Evolutionary conservation across 2,329 filamentous ascomycete genomes (phyloP), one percentile per base, ranked within the genome.

Genomic region (Grosmannia serpens): DNA sequence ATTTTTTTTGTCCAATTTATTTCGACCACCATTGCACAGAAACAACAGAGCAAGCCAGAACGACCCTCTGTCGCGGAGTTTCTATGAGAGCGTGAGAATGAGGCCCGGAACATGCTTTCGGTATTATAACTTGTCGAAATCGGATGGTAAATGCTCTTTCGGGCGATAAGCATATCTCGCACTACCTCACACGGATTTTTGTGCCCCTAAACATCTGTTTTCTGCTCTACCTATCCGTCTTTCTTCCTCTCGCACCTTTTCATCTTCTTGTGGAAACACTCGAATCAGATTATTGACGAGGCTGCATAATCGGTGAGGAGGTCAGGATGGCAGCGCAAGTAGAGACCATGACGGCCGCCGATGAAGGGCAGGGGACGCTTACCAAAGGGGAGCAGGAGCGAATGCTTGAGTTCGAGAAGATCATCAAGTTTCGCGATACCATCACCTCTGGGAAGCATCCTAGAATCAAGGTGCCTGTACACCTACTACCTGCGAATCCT

Each of bases 381-480:
- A 69, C 74, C 58, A 69, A 77, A 62, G 75, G 78, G 61, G 78
- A 82, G 64, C 69, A 77, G 60, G 75, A 79, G 67, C 82, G 86
- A 67, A 73, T 86, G 55, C 72, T 77, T 66, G 83, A 91, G 72
- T 94, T 90, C 75, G 82, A 87, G 68, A 89, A 86, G 74, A 88
- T 97, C 67, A 71, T 95, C 68, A 82, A 79, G 65, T 85, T 97
- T 71, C 86, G 85, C 72, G 88, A 96, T 75, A 79, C 85, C 65
- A 81, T 97, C 65, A 77, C 94, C 69, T 83, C 88, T 70, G 91
- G 91, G 68, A 84, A 80, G 65, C 87, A 91, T 67, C 79, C 82
- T 55, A 78, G 74, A 65, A 79, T 86, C 71, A 85, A 83, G 69
- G 69, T 78, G 38, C 77, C 79, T 60, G 65, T 73, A 59, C 73